Evolutionary conservation across 768 basidiomycete genomes (phyloP).

Genomic region (Xerocomus spinulosus): DNA sequence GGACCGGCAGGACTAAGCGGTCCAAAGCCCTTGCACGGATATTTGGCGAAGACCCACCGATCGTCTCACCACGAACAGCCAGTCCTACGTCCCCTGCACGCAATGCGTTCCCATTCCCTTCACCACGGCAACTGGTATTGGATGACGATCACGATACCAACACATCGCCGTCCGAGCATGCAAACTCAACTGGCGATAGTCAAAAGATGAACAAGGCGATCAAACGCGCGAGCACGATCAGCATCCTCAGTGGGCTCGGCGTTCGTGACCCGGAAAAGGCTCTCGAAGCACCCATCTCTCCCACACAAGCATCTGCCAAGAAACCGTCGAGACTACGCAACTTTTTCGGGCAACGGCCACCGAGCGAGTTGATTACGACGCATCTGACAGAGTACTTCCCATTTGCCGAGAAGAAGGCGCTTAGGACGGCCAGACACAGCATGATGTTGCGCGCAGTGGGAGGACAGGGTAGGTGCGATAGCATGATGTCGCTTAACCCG

Average conservation of each 20-base stretch:
- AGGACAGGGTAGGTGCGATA: slow-evolving; percentile 44
- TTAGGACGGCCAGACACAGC: slow-evolving; percentile 86
- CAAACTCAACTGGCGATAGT: slow-evolving; percentile 26
- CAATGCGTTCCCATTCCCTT: slow-evolving; percentile 9
- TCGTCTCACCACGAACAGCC: slow-evolving; percentile 18
- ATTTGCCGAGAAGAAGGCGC: slow-evolving; percentile 82
- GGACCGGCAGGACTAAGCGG: slow-evolving; percentile 40
- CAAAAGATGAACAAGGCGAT: slow-evolving; percentile 24
- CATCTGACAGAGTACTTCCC: slow-evolving; percentile 97
- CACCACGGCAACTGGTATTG: slow-evolving; percentile 10
- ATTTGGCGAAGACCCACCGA: slow-evolving; percentile 44
- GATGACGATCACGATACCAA: slow-evolving; percentile 40
- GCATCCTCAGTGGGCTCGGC: slow-evolving; percentile 90
- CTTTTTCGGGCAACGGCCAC: slow-evolving; percentile 97
- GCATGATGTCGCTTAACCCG: slow-evolving; percentile 40
- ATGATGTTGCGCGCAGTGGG: slow-evolving; percentile 63
- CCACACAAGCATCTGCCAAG: slow-evolving; percentile 35
- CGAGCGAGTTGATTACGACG: slow-evolving; percentile 93
- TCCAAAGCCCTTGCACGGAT: slow-evolving; percentile 41
- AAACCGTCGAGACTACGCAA: slow-evolving; percentile 76
- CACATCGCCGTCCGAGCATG: slow-evolving; percentile 28
- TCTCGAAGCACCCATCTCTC: slow-evolving; percentile 53
- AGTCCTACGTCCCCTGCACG: slow-evolving; percentile 35
- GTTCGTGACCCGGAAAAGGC: slow-evolving; percentile 74
- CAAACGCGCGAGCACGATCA: slow-evolving; percentile 92